Evolutionary conservation across 805 yeast species (phyloP), one percentile per base, ranked within the genome.

Genomic region (Hanseniaspora guilliermondii): DNA sequence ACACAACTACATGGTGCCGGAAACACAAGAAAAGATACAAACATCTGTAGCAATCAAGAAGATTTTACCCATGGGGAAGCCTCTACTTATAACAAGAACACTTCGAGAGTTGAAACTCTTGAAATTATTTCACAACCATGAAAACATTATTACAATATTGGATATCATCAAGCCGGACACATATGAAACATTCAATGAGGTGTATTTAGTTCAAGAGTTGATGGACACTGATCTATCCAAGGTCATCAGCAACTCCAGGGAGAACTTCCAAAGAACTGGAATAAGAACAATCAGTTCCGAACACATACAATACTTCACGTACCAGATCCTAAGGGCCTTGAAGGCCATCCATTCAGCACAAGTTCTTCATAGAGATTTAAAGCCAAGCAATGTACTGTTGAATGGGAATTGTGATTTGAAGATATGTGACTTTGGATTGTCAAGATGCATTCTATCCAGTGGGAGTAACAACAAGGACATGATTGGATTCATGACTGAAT

Each of bases 391-490:
- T 63, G 63, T 85, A 19, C 65, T 85, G 58, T 70, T 85, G 19
- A 82, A 82, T 62, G 75, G 80, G 14, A 78, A 82, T 58, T 84
- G 93, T 67, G 87, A 83, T 63, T 69, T 85, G 56, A 85, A 83
- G 60, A 77, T 85, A 16, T 83, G 91, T 66, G 93, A 85, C 67
- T 84, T 85, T 68, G 93, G 93, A 0, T 67, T 85, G 22, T 82
- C 89, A 0, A 70, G 91, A 54, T 73, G 76, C 38, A 67, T 78
- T 17, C 73, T 76, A 24, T 63, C 66, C 21, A 63, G 66, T 48
- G 60, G 62, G 16, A 62, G 63, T 41, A 74, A 80, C 38, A 64
- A 72, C 53, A 76, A 74, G 58, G 71, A 73, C 45, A 63, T 73
- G 56, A 71, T 75, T 37, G 76, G 83, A 0, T 76, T 76, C 58